phyloP scores from a whole-genome alignment of 1,284 basidiomycete genomes.

The Cryptococcus maquisensis region DNA sequence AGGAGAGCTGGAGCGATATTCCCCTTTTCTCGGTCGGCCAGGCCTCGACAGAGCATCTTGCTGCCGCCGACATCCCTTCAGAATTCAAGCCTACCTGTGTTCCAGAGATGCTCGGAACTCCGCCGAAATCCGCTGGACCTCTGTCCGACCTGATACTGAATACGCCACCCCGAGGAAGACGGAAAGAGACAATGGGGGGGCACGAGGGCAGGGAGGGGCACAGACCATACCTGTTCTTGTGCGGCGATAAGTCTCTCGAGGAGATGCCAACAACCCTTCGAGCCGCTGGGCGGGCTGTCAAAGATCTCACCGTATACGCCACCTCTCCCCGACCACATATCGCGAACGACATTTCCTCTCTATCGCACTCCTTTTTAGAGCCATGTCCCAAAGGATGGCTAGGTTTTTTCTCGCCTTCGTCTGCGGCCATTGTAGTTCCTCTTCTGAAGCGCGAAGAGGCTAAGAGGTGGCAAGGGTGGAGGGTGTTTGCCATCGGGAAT shows the following conservation, averaged over 20 bases:
- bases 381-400: constrained; percentile 22
- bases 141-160: constrained; percentile 21
- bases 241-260: constrained; percentile 41
- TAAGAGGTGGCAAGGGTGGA: constrained; percentile 4
- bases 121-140: constrained; percentile 13
- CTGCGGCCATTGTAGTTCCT: constrained; percentile 29
- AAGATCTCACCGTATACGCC: constrained; percentile 26
- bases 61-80: constrained; percentile 1
- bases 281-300: constrained; percentile 13
- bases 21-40: constrained; percentile 14
- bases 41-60: constrained; percentile 6
- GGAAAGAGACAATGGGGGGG: neutral
- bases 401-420: constrained; percentile 44
- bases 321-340: constrained; percentile 12
- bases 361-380: too few relatives aligned
- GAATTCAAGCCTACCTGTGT: constrained; percentile 3
- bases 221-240: constrained; percentile 30
- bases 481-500: constrained; percentile 39
- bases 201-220: neutral
- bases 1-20: constrained; percentile 4
- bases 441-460: constrained; percentile 7
- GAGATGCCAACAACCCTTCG: constrained; percentile 23
- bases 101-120: neutral
- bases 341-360: neutral
- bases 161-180: constrained; percentile 7